Evolutionary conservation across 1,139 yeast species (phyloP).

Genomic region (Sugiyamaella japonica): DNA sequence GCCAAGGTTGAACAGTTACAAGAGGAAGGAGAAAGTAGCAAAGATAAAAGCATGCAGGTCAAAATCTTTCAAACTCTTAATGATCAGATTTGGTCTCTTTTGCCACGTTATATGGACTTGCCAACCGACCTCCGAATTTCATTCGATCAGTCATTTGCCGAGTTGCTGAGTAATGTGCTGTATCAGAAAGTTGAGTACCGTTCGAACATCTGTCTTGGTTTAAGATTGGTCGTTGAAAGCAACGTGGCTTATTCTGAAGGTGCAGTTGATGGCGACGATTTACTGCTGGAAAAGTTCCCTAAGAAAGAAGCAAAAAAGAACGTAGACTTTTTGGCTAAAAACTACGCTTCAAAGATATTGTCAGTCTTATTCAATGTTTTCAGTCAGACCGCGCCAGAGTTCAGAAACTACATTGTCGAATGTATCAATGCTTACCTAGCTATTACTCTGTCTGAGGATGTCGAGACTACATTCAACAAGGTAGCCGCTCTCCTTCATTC

Average conservation of each 20-base stretch:
- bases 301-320: constrained; percentile 55
- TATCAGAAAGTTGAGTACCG: constrained; percentile 77
- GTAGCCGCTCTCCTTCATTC: constrained; percentile 76
- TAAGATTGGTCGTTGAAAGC: constrained; percentile 76
- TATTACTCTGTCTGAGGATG: constrained; percentile 65
- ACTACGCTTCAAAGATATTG: constrained; percentile 66
- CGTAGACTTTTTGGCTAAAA: constrained; percentile 60
- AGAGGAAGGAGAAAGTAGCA: constrained; percentile 44
- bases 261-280: constrained; percentile 55
- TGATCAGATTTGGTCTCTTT: constrained; percentile 89
- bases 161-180: constrained; percentile 67
- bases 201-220: constrained; percentile 75
- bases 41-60: constrained; percentile 50
- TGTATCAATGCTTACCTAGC: constrained; percentile 79
- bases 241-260: constrained; percentile 62
- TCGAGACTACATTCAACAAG: constrained; percentile 76
- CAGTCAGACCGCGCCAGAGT: constrained; percentile 79
- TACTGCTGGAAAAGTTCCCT: constrained; percentile 64
- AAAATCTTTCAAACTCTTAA: constrained; percentile 80
- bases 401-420: constrained; percentile 81
- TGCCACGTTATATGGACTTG: constrained; percentile 86
- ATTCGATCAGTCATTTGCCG: constrained; percentile 76
- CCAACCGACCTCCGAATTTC: constrained; percentile 68
- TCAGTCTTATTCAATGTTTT: constrained; percentile 90
- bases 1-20: constrained; percentile 48